Evolutionary conservation across 441 rosid species (phyloP), one percentile per base, ranked within the genome.

Genomic region (Aquilaria agallochum): DNA sequence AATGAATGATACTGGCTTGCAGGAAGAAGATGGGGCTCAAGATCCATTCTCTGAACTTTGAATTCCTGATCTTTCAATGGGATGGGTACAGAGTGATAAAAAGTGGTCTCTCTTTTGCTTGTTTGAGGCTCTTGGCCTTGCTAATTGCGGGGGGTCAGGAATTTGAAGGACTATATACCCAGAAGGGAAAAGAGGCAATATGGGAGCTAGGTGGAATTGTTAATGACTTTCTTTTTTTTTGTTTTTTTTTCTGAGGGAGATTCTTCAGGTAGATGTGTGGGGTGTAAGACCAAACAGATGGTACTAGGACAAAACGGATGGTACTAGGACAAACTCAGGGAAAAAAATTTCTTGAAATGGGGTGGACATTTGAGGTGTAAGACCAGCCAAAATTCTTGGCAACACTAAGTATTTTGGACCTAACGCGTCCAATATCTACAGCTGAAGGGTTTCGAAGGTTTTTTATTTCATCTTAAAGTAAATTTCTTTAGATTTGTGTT

Each of bases 11-110:
- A 7, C 56, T 27, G 48, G 53, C 13, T n/a, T 69, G 53, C 30
- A 86, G 90, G 90, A 87, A 73, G 90, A 84, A 65, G 70, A 77
- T 15, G 82, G 86, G 1, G 90, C 90, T 55, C 74, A 82, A 44
- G 90, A 87, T 71, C 70, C 82, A 52, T 87, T 87, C 59, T 86
- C 67, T 74, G 88, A 86, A 5, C 87, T 91, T n/a, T 85, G 96
- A 92, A 75, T 91, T 2, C 95, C 92, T 20, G 92, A 89, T 82
- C 85, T 89, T 2, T 91, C 87, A 62, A 89, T 91, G 97, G 79
- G 89, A 73, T 80, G 96, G 56, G 94, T 91, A 58, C 92, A 80
- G 58, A 74, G 73, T 68, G 76, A 87, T 68, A 90, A 80, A 14
- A 42, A 55, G 31, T 91, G 96, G 96, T 87, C 96, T 30, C 68